Evolutionary conservation across 1,284 basidiomycete species (phyloP).

Genomic region (Malassezia nana): DNA sequence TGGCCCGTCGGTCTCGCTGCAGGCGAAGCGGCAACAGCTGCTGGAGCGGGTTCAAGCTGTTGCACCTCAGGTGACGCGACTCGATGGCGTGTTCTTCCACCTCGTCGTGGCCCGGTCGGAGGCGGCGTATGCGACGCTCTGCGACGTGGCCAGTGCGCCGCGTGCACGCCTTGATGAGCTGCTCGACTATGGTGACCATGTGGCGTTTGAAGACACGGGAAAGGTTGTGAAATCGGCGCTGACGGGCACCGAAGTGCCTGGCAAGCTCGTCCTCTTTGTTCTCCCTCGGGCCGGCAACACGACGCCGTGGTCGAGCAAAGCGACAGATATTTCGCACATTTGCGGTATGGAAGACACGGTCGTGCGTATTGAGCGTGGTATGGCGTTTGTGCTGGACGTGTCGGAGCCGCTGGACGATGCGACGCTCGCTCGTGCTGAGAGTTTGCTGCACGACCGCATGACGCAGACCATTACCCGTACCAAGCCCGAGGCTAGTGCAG

Average conservation of each 20-base stretch:
- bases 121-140: constrained; percentile 54
- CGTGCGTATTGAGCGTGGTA: constrained; percentile 72
- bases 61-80: constrained; percentile 56
- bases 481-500: constrained; percentile 56
- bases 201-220: constrained; percentile 53
- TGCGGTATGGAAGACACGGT: constrained; percentile 67
- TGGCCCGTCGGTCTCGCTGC: constrained; percentile 48
- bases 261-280: constrained; percentile 32
- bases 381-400: constrained; percentile 62
- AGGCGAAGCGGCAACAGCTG: constrained; percentile 61
- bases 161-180: constrained; percentile 62
- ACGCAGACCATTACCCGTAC: constrained; percentile 61
- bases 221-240: constrained; percentile 49
- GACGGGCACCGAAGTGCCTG: constrained; percentile 31
- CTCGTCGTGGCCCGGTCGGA: constrained; percentile 61
- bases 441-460: constrained; percentile 67
- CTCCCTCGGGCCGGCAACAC: constrained; percentile 52
- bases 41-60: constrained; percentile 58
- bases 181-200: constrained; percentile 76
- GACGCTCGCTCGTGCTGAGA: constrained; percentile 21
- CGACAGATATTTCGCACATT: constrained; percentile 72
- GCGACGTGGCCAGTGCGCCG: constrained; percentile 51
- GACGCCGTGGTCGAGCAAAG: constrained; percentile 94
- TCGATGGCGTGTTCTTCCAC: constrained; percentile 81
- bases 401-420: constrained; percentile 24